A percentile compares a stretch with the other conserved stretches of the same genome.
Evolutionary conservation across 306 rosid genomes (phyloP).

Genomic region (Trifolium dubium): DNA sequence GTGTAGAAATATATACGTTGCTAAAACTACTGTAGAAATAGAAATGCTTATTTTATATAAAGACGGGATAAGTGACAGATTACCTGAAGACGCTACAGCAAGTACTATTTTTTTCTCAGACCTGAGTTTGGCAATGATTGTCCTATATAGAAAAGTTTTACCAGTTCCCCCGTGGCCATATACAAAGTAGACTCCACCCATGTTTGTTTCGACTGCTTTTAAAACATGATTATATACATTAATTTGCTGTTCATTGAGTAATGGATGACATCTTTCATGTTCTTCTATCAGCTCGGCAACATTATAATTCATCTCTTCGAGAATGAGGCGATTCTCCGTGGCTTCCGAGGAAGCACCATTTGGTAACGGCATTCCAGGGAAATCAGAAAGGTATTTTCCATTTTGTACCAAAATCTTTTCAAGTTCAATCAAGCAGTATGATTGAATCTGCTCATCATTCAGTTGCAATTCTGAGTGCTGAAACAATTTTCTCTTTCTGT

Average conservation of each 20-base stretch:
- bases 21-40: too few relatives aligned
- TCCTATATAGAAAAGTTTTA: too few relatives aligned
- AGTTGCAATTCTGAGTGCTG: background rate
- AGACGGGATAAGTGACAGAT: too few relatives aligned
- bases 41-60: too few relatives aligned
- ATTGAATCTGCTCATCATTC: background rate
- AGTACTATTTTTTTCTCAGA: too few relatives aligned
- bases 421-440: background rate
- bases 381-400: background rate
- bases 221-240: too few relatives aligned
- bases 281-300: background rate
- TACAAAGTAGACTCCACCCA: too few relatives aligned
- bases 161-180: too few relatives aligned
- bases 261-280: background rate
- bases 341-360: background rate
- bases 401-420: background rate
- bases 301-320: background rate
- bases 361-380: background rate
- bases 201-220: too few relatives aligned
- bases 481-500: background rate
- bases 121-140: too few relatives aligned
- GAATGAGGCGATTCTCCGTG: background rate
- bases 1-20: too few relatives aligned
- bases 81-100: too few relatives aligned
- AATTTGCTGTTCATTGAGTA: background rate